Conservation (phyloP, 2,329 filamentous ascomycete genomes). For the Claviceps fusiformis region DNA sequence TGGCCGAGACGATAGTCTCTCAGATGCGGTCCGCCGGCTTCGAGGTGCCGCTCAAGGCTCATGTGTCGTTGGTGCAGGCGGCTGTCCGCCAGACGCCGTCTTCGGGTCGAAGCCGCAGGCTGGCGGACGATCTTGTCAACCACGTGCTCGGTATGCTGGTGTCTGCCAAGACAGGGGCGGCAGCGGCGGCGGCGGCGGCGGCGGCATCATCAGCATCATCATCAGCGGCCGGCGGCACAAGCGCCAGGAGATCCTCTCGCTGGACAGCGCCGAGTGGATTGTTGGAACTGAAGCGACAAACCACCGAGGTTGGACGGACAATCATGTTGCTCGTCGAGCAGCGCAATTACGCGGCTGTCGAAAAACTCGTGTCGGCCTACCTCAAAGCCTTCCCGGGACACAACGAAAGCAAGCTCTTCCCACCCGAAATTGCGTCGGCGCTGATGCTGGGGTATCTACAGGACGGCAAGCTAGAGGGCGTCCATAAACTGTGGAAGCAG, state of each 20-base stretch:
- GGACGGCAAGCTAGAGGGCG: conserved; percentile 42
- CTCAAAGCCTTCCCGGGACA: conserved; percentile 24
- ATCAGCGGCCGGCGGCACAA: neutral
- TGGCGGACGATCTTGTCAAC: conserved; percentile 17
- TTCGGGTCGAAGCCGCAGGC: conserved; percentile 11
- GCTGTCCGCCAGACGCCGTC: conserved; percentile 15
- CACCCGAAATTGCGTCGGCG: conserved; percentile 43
- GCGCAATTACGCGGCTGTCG: conserved; percentile 37
- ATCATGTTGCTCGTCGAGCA: conserved; percentile 21
- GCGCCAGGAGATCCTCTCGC: neutral
- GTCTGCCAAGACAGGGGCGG: neutral
- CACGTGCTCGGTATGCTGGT: conserved; percentile 14
- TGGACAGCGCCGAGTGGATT: conserved; percentile 10
- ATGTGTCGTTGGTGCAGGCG: conserved; percentile 30
- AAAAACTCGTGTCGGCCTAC: conserved; percentile 44
- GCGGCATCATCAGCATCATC: too few relatives aligned
- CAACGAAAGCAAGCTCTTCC: conserved; percentile 23
- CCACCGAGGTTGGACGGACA: conserved; percentile 18
- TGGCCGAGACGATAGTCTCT: conserved; percentile 27
- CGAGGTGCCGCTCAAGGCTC: conserved; percentile 27
- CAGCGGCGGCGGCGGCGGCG: neutral
- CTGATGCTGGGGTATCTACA: conserved; percentile 55
- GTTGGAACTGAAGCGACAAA: conserved; percentile 14
- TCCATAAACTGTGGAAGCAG: conserved; percentile 54
- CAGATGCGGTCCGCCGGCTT: conserved; percentile 30